These are phyloP conservation scores for Aquilaria agallochum DNA, from an alignment of 441 rosid species.

Conservation along the genomic window DNA sequence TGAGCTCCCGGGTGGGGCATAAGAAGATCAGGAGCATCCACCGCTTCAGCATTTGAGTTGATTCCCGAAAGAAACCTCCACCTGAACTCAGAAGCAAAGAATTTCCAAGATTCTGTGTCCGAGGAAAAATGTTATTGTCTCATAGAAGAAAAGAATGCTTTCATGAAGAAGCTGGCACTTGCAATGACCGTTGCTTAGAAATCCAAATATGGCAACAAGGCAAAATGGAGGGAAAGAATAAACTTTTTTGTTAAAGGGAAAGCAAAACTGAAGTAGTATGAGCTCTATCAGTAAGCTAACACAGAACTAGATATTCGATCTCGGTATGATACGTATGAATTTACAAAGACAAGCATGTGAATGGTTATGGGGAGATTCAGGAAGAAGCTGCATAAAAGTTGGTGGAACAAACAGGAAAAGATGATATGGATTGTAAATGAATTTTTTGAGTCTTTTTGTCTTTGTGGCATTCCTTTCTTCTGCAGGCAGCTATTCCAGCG, in stretches of 20 bases:
- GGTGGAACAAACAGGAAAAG: background rate
- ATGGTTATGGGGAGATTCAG: background rate
- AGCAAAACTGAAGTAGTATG: too few relatives aligned
- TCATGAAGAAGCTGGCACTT: slow-evolving; percentile 35
- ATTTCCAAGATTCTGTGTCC: slow-evolving; percentile 31
- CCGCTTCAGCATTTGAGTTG: slow-evolving; percentile 45
- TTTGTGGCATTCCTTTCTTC: slow-evolving; percentile 22
- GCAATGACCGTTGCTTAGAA: slow-evolving; percentile 5
- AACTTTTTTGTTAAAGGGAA: slow-evolving; percentile 9
- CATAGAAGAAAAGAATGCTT: slow-evolving; percentile 58
- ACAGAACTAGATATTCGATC: too few relatives aligned
- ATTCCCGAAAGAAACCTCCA: slow-evolving; percentile 31
- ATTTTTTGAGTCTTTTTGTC: background rate
- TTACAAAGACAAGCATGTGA: too few relatives aligned
- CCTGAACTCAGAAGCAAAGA: slow-evolving; percentile 56
- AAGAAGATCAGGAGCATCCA: slow-evolving; percentile 49
- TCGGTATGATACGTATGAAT: too few relatives aligned
- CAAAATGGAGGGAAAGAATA: slow-evolving; percentile 41
- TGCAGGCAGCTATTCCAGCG: slow-evolving; percentile 11
- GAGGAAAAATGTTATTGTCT: slow-evolving; percentile 8
- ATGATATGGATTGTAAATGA: too few relatives aligned
- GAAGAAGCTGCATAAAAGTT: background rate
- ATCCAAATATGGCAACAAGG: slow-evolving; percentile 19
- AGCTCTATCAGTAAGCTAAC: too few relatives aligned
- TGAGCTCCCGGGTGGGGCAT: slow-evolving; percentile 43